Conservation (phyloP, 306 rosid genomes). For the Prunus fruticosa region DNA sequence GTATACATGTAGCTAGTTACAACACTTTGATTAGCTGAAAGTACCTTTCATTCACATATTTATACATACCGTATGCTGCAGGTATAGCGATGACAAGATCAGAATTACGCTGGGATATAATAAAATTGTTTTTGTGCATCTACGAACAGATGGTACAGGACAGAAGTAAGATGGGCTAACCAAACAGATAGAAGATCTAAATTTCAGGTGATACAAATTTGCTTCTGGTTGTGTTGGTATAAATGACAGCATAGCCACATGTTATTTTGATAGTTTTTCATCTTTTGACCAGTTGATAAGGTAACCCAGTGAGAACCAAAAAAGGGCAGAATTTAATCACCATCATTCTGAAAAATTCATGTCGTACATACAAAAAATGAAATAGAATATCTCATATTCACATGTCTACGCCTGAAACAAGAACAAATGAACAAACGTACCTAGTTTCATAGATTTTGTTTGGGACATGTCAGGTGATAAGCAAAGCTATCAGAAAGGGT, state of each 20-base stretch:
- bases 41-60: background rate
- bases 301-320: no score
- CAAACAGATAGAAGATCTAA: background rate
- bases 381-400: no score
- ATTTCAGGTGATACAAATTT: background rate
- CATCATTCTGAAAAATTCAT: background rate
- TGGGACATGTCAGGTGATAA: no score
- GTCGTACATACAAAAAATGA: background rate
- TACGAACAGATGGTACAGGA: conserved; percentile 33
- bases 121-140: conserved; percentile 58
- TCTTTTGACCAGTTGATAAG: background rate
- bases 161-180: conserved; percentile 7
- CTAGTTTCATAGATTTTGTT: no score
- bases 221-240: background rate
- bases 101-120: conserved; percentile 65
- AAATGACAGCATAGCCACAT: background rate
- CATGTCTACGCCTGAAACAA: no score
- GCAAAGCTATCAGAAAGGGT: no score
- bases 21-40: background rate
- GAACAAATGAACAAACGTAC: no score
- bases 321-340: background rate
- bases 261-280: background rate
- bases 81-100: conserved; percentile 72
- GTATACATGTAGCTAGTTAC: background rate
- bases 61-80: conserved; percentile 21